Evolutionary conservation across 2,329 filamentous ascomycete genomes (phyloP), one percentile per base, ranked within the genome.

Genomic region (Fusarium ramigenum): DNA sequence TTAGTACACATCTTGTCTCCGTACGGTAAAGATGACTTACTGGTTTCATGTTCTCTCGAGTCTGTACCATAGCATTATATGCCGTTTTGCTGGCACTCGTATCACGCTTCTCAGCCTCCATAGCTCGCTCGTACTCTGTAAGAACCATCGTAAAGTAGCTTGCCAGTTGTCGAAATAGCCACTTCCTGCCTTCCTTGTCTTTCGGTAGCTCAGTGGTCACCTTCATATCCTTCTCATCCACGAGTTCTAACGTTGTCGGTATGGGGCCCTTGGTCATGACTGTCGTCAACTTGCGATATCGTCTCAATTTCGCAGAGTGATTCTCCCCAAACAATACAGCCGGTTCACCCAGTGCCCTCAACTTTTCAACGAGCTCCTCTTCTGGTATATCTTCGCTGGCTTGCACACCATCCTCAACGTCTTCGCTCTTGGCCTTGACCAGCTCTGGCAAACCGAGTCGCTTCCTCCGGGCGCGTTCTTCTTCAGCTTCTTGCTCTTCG

Each of bases 61-160:
- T 95, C 80, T 96, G 93, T 7, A 93, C 87, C 93, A 98, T 97
- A 58, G 94, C 93, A 78, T 89, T 92, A 76, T 93, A 91, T 10
- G 96, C 96, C 71, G 91, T 90, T 78, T 94, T 94, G 77, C 95
- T 94, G 25, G 93, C 91, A 74, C 91, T 92, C 34, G 93, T 95
- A 60, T 90, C 87, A 34, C 82, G 81, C 76, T 82, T 85, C 79
- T 89, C 85, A 68, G 91, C 89, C 76, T 93, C 89, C 77, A 99
- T 89, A 9, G 95, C 95, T 44, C 85, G 80, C 77, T 95, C 90
- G 92, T 97, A 99, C 81, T 97, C 96, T 49, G 87, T 89, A 65
- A 99, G 85, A n/a, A 99, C 90, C 91, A 99, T 94, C 60, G 93
- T 97, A 84, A 99, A 98, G 85, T 98, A 99, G 54, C 93, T 96